Evolutionary conservation across 2,329 filamentous ascomycete genomes (phyloP), one percentile per base, ranked within the genome.

Genomic region (Passalora sequoiae): DNA sequence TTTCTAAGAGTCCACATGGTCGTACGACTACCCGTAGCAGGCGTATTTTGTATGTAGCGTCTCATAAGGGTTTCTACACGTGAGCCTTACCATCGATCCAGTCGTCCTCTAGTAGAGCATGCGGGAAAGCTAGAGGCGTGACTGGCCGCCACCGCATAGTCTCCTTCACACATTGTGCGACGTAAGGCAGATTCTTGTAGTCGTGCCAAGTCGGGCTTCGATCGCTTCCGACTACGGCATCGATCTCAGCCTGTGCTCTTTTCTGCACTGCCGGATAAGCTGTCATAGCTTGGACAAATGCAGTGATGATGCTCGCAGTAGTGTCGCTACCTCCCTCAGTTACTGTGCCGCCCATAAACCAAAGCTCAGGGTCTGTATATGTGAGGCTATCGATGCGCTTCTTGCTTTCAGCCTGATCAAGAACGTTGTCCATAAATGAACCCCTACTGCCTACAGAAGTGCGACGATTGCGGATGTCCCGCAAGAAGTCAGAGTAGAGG

Each of bases 381-480:
- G 46, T 44, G 27, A 56, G 32, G 1, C 47, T 47, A 16, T 49
- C 39, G 25, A 49, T 40, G 5, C 33, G 38, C 21, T 50, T 54
- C 46, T 53, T 49, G 29, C 40, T 49, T 4, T 55, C 51, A 15
- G 43, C 50, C 45, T 68, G 56, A 35, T 72, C 65, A 1, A 74
- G 57, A 0, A 72, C 59, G 5, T 53, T 46, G 50, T 73, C 69
- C 50, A 72, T 62, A 37, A 72, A 65, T 9, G 55, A 62, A 6
- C 56, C 53, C 12, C 58, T 50, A 6, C 44, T 51, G 3, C 57
- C 60, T 4, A 48, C 44, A 9, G 32, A 46, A 15, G 54, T 50
- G 4, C 68, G 60, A 4, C 69, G 60, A 8, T 56, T 39, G 9
- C 60, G 50, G 4, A 72, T 61, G 4, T 60, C 56, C 6, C 59